Evolutionary conservation across 306 rosid species (phyloP), one percentile per base, ranked within the genome.

Genomic region (Luffa aegyptiaca): DNA sequence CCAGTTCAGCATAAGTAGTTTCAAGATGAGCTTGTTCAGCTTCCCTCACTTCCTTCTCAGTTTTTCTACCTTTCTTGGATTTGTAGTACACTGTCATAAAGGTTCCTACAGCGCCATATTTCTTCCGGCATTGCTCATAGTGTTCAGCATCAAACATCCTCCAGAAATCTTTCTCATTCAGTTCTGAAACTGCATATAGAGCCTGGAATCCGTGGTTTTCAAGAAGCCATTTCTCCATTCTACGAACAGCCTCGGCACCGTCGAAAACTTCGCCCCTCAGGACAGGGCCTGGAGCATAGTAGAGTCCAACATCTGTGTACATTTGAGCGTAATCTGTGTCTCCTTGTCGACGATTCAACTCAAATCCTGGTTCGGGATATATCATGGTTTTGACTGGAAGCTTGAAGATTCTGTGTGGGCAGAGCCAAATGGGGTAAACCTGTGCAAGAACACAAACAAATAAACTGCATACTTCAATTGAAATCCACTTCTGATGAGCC

Each of bases 31-130:
- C 97, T 83, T 90, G 97, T 83, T 95, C 99, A 0, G 97, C 99
- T 81, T 95, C 99, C 74, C 81, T 88, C 76, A 95, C 99, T 89
- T 95, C 99, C 93, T 93, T 93, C 92, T 95, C 99, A 2, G 96
- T 89, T 83, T 95, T 95, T 88, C 97, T 81, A 33, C 99, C 99
- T 88, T 95, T 95, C 92, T 95, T 95, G 36, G 86, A 86, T 86
- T 95, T 93, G 92, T 95, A 95, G 87, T 95, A 95, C 77, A 95
- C 90, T 64, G 97, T 93, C 99, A 95, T 95, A 65, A 95, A 95
- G 72, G 93, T 93, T 74, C 99, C 97, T 49, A 91, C 89, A 21
- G 97, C 99, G 59, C 93, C 90, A 78, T 95, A 95, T 86, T 92
- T 95, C 85, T 78, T 87, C 86, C 99, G 83, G 83, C 89, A 81